A percentile compares a stretch with the other conserved stretches of the same genome.
These are phyloP conservation scores for Vicia faba DNA, from an alignment of 306 rosid genomes.

Conservation along the genomic window DNA sequence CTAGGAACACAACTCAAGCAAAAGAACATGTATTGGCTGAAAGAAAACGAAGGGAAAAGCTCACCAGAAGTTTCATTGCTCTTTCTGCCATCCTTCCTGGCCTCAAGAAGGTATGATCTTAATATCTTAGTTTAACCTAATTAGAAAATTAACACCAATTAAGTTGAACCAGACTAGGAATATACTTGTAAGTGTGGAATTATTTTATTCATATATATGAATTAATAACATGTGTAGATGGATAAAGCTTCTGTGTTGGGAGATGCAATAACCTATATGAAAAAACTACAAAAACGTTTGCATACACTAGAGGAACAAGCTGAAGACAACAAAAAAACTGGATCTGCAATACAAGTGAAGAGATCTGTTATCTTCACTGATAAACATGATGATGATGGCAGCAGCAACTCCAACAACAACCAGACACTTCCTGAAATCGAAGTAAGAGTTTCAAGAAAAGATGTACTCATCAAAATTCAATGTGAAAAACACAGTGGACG, in stretches of 20 bases:
- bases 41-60: conserved; percentile 83
- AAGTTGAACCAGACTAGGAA: neutral
- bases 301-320: conserved; percentile 57
- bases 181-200: neutral
- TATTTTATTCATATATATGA: neutral
- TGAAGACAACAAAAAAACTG: conserved; percentile 44
- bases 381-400: conserved; percentile 18
- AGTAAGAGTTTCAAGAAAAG: conserved; percentile 63
- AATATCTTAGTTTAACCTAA: neutral
- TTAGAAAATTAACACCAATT: neutral
- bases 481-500: conserved; percentile 55
- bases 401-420: conserved; percentile 30
- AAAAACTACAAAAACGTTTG: conserved; percentile 64
- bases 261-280: conserved; percentile 67
- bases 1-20: conserved; percentile 46
- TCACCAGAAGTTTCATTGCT: conserved; percentile 76
- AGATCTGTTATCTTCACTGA: conserved; percentile 46
- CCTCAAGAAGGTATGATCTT: conserved; percentile 66
- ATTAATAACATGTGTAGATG: conserved; percentile 49
- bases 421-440: conserved; percentile 65
- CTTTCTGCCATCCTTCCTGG: conserved; percentile 84
- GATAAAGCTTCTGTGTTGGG: conserved; percentile 90
- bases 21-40: conserved; percentile 84
- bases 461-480: conserved; percentile 64
- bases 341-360: conserved; percentile 52